Base-by-base conservation (phyloP, 208 protist species). In the Borovskyia barvae region DNA sequence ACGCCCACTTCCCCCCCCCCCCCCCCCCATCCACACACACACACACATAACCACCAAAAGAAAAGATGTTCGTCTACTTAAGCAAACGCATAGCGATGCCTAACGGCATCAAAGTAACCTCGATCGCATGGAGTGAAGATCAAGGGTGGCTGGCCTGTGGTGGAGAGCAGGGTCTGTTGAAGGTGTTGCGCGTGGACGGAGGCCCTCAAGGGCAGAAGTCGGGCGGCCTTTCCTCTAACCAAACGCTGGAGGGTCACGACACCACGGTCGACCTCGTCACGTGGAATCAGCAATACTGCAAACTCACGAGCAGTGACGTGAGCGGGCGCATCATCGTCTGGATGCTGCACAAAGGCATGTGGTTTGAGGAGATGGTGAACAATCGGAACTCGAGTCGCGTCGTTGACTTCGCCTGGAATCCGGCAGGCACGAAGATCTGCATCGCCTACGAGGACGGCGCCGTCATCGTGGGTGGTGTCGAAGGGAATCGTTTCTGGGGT, bases 311-410 rank as follows among this genome's bases (percentile, higher is more conserved):
- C 41, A 85, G 80, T 22, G 97, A 99, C 58, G 71, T 87, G 29
- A 87, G 75, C 47, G 97, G 97, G 6, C 77, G 95, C 42, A 98
- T 99, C 72, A 95, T 98, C 41, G 97, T 99, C 22, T 99, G 97
- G 97, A 96, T 89, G 62, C 77, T 98, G 59, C 90, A 98, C 80
- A 97, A 98, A 64, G 93, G 95, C 7, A 87, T 94, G 82, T 99
- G 97, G 97, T 93, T 97, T 42, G 97, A 99, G 81, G 97, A 98
- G 73, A 99, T 99, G 97, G 94, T 98, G 26, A 99, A 99, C 77
- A 97, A 98, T 74, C 73, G 97, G 29, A 96, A 98, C 69, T 92
- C 96, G 57, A 90, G 77, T 51, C 82, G 87, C 25, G 97, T 99
- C 17, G 64, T 79, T 11, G 95, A 98, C 60, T 84, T 99, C 57